Percentiles rank a stretch among this genome's conserved stretches.
phyloP scores from a whole-genome alignment of 352 stramenopile genomes.

The Pythium utonaiense region DNA sequence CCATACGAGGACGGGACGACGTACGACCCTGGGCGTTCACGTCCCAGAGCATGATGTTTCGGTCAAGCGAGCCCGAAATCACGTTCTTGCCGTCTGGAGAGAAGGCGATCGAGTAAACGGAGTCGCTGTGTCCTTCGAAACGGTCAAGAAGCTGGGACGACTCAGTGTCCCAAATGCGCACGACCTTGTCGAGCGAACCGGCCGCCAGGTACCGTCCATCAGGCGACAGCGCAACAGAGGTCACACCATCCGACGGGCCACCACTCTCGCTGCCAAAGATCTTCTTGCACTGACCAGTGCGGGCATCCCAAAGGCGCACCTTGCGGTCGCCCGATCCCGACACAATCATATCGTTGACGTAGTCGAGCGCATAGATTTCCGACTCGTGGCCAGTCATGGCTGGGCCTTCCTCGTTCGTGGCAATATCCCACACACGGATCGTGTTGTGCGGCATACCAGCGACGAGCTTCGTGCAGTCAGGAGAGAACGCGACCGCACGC shows the following conservation, averaged over 20 bases:
- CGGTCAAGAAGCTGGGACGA: conserved; percentile 76
- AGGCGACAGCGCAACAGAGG: conserved; percentile 73
- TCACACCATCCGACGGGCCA: conserved; percentile 76
- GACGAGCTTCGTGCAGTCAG: conserved; percentile 79
- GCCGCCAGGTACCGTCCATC: conserved; percentile 75
- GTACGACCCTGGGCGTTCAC: conserved; percentile 75
- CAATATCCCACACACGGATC: conserved; percentile 86
- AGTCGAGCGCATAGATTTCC: conserved; percentile 86
- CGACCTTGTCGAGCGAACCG: conserved; percentile 81
- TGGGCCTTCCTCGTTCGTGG: conserved; percentile 77
- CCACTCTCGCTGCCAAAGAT: conserved; percentile 82
- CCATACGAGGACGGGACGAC: conserved; percentile 77
- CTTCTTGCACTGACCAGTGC: conserved; percentile 79
- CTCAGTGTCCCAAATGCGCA: conserved; percentile 85
- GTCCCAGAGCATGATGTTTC: conserved; percentile 88
- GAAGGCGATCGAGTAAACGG: conserved; percentile 86
- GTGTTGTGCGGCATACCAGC: conserved; percentile 88
- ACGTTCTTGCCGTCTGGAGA: conserved; percentile 85
- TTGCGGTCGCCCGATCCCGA: conserved; percentile 83
- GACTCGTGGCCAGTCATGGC: conserved; percentile 82
- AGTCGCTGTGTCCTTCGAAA: conserved; percentile 82
- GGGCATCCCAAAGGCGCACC: conserved; percentile 79
- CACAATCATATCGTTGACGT: conserved; percentile 84
- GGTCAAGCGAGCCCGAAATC: conserved; percentile 81
- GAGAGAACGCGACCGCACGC: conserved; percentile 81